phyloP scores from a whole-genome alignment of 2,329 filamentous ascomycete species.

The Colletotrichum falcatum region DNA sequence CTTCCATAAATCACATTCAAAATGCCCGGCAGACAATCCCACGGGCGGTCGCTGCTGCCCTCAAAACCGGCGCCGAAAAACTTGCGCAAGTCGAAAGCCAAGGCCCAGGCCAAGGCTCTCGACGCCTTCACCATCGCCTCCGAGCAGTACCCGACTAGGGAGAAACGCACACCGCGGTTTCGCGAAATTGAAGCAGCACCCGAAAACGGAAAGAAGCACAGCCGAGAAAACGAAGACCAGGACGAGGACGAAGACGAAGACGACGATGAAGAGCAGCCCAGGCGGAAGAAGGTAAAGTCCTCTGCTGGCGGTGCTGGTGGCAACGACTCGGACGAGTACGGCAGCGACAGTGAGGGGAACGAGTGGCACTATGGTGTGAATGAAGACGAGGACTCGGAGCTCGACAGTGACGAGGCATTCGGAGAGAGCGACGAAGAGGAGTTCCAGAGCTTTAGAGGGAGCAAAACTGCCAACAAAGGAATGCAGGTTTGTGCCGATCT shows the following conservation, averaged over 20 bases:
- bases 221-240: slow-evolving; percentile 42
- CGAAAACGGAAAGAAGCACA: slow-evolving; percentile 46
- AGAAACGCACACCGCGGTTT: slow-evolving; percentile 62
- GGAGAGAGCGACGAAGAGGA: slow-evolving; percentile 88
- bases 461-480: slow-evolving; percentile 52
- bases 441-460: slow-evolving; percentile 76
- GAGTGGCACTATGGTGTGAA: slow-evolving; percentile 81
- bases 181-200: slow-evolving; percentile 61
- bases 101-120: slow-evolving; percentile 61
- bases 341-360: slow-evolving; percentile 87
- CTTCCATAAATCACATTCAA: slow-evolving; percentile 26
- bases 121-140: slow-evolving; percentile 70
- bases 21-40: slow-evolving; percentile 71
- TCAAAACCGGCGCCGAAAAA: slow-evolving; percentile 50
- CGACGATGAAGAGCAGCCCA: slow-evolving; percentile 61
- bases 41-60: slow-evolving; percentile 64
- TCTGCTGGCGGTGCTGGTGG: slow-evolving; percentile 59
- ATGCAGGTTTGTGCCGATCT: slow-evolving; percentile 42
- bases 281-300: slow-evolving; percentile 57
- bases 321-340: slow-evolving; percentile 74
- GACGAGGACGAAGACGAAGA: slow-evolving; percentile 55
- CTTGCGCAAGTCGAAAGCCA: slow-evolving; percentile 61
- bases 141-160: slow-evolving; percentile 61
- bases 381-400: slow-evolving; percentile 72
- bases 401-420: slow-evolving; percentile 83